Percentiles rank a stretch among this genome's conserved stretches.
phyloP scores from a whole-genome alignment of 139 green algal species.

The Trebouxia sp. region DNA sequence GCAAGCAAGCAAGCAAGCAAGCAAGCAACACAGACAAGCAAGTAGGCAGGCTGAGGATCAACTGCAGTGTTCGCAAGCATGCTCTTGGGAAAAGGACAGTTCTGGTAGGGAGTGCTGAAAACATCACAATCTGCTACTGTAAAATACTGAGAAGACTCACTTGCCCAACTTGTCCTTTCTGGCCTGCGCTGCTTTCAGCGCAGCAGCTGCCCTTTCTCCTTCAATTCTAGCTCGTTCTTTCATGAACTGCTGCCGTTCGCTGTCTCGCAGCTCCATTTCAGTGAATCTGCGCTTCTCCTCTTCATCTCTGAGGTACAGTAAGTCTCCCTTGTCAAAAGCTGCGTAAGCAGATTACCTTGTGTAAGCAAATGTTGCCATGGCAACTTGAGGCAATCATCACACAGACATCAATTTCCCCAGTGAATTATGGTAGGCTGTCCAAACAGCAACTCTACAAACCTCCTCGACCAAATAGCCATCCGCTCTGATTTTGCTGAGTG shows the following conservation, averaged over 20 bases:
- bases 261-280: constrained; percentile 51
- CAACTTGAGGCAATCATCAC: constrained; percentile 8
- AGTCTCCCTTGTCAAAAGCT: constrained; percentile 66
- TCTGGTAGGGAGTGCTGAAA: no score
- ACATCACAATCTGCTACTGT: no score
- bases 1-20: no score
- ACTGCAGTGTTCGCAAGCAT: no score
- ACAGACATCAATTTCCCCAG: not conserved
- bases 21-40: no score
- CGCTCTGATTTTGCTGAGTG: constrained; percentile 47
- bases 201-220: constrained; percentile 7
- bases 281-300: constrained; percentile 51
- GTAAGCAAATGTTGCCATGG: not conserved
- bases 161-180: not conserved
- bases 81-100: no score
- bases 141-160: no score
- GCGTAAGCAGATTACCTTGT: not conserved
- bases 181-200: not conserved
- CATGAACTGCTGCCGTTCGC: constrained; percentile 33
- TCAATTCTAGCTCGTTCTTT: constrained; percentile 17
- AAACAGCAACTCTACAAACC: no score
- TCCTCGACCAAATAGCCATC: constrained; percentile 56
- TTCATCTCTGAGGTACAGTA: constrained; percentile 58
- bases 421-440: no score
- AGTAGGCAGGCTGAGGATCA: no score